Evolutionary conservation across 1,284 basidiomycete species (phyloP).

Genomic region (Pseudozyma pruni): DNA sequence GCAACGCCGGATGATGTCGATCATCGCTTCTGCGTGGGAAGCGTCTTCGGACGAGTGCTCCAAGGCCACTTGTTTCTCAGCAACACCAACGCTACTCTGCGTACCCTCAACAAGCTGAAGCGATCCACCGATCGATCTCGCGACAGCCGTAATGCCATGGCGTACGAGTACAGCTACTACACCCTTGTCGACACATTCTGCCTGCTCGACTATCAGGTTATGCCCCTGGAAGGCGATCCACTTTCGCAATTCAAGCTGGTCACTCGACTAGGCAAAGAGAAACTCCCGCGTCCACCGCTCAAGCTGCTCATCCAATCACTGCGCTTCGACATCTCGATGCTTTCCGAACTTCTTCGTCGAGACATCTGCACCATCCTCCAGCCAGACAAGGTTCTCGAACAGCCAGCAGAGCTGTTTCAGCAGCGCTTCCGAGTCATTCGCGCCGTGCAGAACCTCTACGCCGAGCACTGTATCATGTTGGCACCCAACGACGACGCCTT

Average conservation of each 20-base stretch:
- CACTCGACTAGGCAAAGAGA: conserved; percentile 24
- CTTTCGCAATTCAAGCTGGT: conserved; percentile 29
- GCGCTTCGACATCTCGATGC: conserved; percentile 23
- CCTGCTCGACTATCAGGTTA: conserved; percentile 29
- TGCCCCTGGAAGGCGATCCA: conserved; percentile 15
- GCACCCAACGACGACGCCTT: conserved; percentile 29
- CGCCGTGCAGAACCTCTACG: conserved; percentile 23
- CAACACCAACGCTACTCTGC: conserved; percentile 8
- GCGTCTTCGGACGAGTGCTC: conserved; percentile 22
- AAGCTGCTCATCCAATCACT: conserved; percentile 14
- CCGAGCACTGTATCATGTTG: conserved; percentile 26
- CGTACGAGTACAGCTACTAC: background rate
- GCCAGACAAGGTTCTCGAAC: conserved; percentile 17
- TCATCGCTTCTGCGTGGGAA: conserved; percentile 11
- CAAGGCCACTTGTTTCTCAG: conserved; percentile 10
- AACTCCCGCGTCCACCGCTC: conserved; percentile 19
- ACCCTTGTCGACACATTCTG: conserved; percentile 24
- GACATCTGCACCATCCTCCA: conserved; percentile 26
- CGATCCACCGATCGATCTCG: conserved; percentile 3
- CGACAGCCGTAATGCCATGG: conserved; percentile 1
- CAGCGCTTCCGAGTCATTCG: conserved; percentile 27
- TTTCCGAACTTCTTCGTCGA: conserved; percentile 32
- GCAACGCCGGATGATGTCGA: conserved; percentile 17
- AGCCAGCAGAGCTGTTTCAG: conserved; percentile 8
- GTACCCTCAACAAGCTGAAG: conserved; percentile 4